Evolutionary conservation across 2,329 filamentous ascomycete genomes (phyloP).

Genomic region (Cladorrhinum sp.): DNA sequence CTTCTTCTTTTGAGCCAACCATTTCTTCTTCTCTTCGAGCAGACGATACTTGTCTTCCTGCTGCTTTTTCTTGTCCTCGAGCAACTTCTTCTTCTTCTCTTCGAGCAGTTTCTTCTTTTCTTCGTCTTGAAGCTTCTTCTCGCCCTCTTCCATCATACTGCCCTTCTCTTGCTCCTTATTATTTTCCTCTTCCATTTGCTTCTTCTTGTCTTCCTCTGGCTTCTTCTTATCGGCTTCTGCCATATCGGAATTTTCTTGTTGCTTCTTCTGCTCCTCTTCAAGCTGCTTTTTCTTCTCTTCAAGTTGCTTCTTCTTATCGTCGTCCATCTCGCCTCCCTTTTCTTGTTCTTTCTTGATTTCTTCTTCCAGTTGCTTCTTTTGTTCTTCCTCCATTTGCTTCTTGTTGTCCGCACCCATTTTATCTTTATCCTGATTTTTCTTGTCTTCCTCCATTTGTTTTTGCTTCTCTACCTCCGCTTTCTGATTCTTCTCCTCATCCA

Average conservation of each 20-base stretch:
- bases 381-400: not conserved
- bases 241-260: not conserved
- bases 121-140: not conserved
- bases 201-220: not conserved
- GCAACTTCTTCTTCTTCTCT: not conserved
- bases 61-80: not conserved
- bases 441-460: not conserved
- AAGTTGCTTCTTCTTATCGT: not conserved
- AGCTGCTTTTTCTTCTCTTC: not conserved
- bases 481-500: not conserved
- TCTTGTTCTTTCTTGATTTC: not conserved
- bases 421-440: not conserved
- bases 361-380: not conserved
- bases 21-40: not conserved
- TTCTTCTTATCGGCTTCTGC: not conserved
- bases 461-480: not conserved
- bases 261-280: not conserved
- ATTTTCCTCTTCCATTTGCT: not conserved
- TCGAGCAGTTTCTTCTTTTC: not conserved
- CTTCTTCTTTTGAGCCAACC: not conserved
- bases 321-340: not conserved
- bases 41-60: not conserved
- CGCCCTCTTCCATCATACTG: not conserved
- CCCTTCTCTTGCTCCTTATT: not conserved
- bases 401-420: not conserved